A percentile compares a stretch with the other conserved stretches of the same genome.
phyloP scores from a whole-genome alignment of 2,329 filamentous ascomycete genomes.

The Pseudogymnoascus sp. region DNA sequence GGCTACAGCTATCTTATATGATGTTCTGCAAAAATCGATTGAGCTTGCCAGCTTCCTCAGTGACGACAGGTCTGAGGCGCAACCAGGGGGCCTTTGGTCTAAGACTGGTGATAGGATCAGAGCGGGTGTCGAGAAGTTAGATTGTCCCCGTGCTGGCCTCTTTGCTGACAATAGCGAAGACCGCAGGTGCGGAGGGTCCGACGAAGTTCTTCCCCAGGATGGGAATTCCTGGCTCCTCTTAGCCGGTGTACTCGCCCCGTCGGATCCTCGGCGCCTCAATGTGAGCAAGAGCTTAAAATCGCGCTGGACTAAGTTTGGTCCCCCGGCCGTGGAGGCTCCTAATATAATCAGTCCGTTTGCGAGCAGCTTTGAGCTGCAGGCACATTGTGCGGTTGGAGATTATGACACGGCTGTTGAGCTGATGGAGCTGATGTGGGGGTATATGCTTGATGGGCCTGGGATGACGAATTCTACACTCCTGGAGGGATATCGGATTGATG shows the following conservation, averaged over 20 bases:
- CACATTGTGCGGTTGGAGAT: constrained; percentile 36
- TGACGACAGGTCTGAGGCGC: constrained; percentile 23
- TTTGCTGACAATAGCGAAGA: constrained; percentile 17
- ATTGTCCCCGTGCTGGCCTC: constrained; percentile 20
- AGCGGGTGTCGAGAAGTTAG: constrained; percentile 23
- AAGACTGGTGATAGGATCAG: constrained; percentile 19
- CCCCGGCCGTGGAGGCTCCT: constrained; percentile 38
- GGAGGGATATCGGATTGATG: constrained; percentile 35
- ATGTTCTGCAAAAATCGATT: constrained; percentile 44
- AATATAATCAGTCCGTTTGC: constrained; percentile 39
- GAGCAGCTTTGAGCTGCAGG: constrained; percentile 38
- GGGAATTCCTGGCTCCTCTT: constrained; percentile 36
- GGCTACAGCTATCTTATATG: constrained; percentile 47
- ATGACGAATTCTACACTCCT: constrained; percentile 35
- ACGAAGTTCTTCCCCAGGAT: constrained; percentile 26
- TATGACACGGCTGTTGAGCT: constrained; percentile 38
- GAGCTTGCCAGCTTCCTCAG: constrained; percentile 41
- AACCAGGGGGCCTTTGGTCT: constrained; percentile 17
- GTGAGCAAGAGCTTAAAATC: constrained; percentile 35
- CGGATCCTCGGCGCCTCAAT: constrained; percentile 19
- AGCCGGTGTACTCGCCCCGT: constrained; percentile 18
- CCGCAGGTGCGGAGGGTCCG: constrained; percentile 5
- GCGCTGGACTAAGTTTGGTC: constrained; percentile 41
- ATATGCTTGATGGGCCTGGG: constrained; percentile 33
- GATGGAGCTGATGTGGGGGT: constrained; percentile 36